Conservation (phyloP, 2,329 filamentous ascomycete species). For the Phaeomoniella chlamydospora region DNA sequence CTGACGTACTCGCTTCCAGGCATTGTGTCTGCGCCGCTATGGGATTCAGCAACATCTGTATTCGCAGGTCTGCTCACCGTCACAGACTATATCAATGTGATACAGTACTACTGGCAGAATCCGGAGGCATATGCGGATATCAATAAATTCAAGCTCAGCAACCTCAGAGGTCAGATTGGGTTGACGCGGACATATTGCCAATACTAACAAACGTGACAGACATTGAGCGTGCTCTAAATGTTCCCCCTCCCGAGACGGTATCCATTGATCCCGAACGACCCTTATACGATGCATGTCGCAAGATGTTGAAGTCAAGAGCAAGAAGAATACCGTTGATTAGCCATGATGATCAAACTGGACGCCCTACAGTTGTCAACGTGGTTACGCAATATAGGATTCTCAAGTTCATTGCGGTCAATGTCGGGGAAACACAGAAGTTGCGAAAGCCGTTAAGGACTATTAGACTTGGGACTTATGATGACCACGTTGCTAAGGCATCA, state of each 20-base stretch:
- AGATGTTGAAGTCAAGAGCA: constrained; percentile 86
- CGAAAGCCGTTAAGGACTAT: constrained; percentile 79
- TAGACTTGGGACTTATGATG: constrained; percentile 69
- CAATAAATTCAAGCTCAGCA: constrained; percentile 86
- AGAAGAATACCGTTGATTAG: constrained; percentile 89
- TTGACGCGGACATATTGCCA: constrained; percentile 14
- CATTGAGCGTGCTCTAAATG: constrained; percentile 87
- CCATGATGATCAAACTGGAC: constrained; percentile 81
- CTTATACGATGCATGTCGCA: constrained; percentile 86
- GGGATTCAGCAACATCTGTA: constrained; percentile 84
- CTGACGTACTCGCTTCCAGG: constrained; percentile 35
- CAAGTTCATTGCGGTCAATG: constrained; percentile 96
- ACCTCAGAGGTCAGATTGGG: constrained; percentile 86
- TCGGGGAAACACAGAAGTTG: constrained; percentile 72
- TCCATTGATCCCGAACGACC: constrained; percentile 86
- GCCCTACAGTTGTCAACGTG: constrained; percentile 88
- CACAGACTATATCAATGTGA: constrained; percentile 96
- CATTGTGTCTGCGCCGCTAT: constrained; percentile 92
- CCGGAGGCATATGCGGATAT: constrained; percentile 79
- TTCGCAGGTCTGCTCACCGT: constrained; percentile 92
- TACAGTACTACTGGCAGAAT: constrained; percentile 98
- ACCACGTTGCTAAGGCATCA: constrained; percentile 61
- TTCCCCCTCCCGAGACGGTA: constrained; percentile 80
- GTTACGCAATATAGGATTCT: constrained; percentile 97
- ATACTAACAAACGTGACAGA: constrained; percentile 38